Evolutionary conservation across 192 early-diverging fungal species (phyloP).

Genomic region (Rhizoclosmatium sp.): DNA sequence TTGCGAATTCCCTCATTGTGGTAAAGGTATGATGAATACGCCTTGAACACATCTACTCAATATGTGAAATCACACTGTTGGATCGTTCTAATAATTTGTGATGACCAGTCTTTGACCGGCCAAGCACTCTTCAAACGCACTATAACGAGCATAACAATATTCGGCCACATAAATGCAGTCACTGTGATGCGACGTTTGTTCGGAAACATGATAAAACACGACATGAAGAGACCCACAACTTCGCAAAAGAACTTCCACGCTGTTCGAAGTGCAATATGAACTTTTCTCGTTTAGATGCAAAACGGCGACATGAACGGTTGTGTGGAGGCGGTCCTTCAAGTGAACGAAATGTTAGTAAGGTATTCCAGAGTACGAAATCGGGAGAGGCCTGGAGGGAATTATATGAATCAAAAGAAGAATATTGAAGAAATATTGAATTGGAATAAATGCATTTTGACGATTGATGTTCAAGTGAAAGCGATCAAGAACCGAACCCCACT

Average conservation of each 20-base stretch:
- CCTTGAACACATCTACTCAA: not conserved
- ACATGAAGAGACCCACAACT: not conserved
- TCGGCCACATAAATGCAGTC: not conserved
- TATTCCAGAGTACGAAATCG: not conserved
- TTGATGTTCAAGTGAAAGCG: constrained; percentile 1
- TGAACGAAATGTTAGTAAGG: not conserved
- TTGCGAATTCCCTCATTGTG: not conserved
- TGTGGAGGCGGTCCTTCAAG: not conserved
- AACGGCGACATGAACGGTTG: not conserved
- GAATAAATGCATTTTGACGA: not conserved
- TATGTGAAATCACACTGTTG: not conserved
- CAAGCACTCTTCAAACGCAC: not conserved
- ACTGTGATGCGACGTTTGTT: not conserved
- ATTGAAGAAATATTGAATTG: no score
- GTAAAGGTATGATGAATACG: not conserved
- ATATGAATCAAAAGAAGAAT: no score
- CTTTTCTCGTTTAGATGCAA: not conserved
- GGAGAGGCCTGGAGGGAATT: not conserved
- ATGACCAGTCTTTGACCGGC: not conserved
- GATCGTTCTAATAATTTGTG: not conserved
- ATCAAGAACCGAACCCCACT: no score
- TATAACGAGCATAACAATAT: not conserved
- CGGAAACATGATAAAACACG: not conserved
- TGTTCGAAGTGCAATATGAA: not conserved
- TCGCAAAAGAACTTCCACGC: not conserved